Conservation (phyloP, 2,329 filamentous ascomycete genomes). For the Leptodontidium sp. region DNA sequence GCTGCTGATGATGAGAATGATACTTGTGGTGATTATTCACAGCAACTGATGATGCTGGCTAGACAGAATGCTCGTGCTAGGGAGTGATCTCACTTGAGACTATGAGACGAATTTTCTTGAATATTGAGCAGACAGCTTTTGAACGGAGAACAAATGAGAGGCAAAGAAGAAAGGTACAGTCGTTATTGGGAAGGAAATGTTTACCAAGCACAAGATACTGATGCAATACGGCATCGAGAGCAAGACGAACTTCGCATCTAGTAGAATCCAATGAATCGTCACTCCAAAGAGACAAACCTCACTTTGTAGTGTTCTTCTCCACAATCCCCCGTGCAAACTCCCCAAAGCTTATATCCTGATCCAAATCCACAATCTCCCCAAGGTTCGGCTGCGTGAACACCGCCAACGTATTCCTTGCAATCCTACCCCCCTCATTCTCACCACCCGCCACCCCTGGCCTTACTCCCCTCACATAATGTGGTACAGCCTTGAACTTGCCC, state of each 20-base stretch:
- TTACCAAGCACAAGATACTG: too few relatives aligned
- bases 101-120: not conserved
- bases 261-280: not conserved
- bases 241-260: not conserved
- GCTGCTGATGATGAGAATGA: conserved; percentile 8
- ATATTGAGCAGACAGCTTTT: not conserved
- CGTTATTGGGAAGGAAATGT: not conserved
- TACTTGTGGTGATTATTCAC: conserved; percentile 10
- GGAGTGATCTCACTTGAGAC: not conserved
- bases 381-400: conserved; percentile 98
- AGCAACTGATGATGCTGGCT: conserved; percentile 8
- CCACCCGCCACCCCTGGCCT: conserved; percentile 55
- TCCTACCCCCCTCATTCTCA: conserved; percentile 55
- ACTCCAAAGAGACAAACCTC: conserved; percentile 10
- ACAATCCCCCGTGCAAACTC: conserved; percentile 66
- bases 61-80: not conserved
- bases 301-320: conserved; percentile 48
- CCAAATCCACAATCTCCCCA: conserved; percentile 77
- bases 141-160: not conserved
- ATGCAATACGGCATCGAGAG: not conserved
- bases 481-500: conserved; percentile 93
- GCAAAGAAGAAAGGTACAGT: not conserved
- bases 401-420: conserved; percentile 88
- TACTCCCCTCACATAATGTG: conserved; percentile 90
- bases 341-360: conserved; percentile 74